phyloP scores from a whole-genome alignment of 2,329 filamentous ascomycete species.

The Hysterium pulicare region DNA sequence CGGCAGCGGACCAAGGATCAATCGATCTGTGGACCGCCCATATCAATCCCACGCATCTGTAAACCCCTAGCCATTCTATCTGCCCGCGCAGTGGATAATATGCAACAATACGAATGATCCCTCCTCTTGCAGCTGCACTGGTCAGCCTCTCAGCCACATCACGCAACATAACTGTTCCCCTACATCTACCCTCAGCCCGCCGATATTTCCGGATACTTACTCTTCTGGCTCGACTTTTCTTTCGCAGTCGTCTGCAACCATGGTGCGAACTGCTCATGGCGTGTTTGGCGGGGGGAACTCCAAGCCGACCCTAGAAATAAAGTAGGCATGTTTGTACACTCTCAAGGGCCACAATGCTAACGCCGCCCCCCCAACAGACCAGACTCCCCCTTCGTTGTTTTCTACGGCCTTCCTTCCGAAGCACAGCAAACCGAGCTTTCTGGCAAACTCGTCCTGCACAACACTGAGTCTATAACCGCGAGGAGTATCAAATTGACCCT shows the following conservation, averaged over 20 bases:
- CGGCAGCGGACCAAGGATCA: too few relatives aligned
- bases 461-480: slow-evolving; percentile 47
- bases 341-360: background rate
- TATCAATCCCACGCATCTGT: too few relatives aligned
- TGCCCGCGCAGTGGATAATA: too few relatives aligned
- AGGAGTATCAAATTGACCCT: slow-evolving; percentile 46
- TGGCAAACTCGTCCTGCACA: slow-evolving; percentile 46
- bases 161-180: too few relatives aligned
- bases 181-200: slow-evolving; percentile 1
- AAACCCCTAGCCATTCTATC: too few relatives aligned
- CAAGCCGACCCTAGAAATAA: slow-evolving; percentile 41
- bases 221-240: too few relatives aligned
- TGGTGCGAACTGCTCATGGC: slow-evolving; percentile 31
- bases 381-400: slow-evolving; percentile 48
- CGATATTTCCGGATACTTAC: background rate
- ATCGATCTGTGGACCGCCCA: too few relatives aligned
- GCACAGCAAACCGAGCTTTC: slow-evolving; percentile 43
- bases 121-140: background rate
- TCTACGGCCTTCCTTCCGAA: slow-evolving; percentile 48
- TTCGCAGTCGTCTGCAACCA: slow-evolving; percentile 20
- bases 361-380: slow-evolving; percentile 28
- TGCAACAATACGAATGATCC: too few relatives aligned
- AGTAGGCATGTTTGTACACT: slow-evolving; percentile 25
- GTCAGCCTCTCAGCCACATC: slow-evolving; percentile 7
- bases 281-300: slow-evolving; percentile 36